phyloP scores from a whole-genome alignment of 2,329 filamentous ascomycete genomes.

The Basipetospora chlamydospora region DNA sequence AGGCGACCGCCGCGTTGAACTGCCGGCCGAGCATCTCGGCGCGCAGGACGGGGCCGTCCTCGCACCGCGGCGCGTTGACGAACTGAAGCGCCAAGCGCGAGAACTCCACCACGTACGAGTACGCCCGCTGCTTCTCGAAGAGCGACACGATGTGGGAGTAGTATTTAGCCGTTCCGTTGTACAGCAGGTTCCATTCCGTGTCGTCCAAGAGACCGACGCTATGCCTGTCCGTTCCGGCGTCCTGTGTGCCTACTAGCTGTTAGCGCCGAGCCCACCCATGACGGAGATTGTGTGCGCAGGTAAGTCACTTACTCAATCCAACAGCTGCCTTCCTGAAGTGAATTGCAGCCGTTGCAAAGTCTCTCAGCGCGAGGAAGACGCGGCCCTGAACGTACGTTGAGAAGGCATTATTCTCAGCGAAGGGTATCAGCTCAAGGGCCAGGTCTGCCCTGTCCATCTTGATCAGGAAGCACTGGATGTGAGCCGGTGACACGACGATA shows the following conservation, averaged over 20 bases:
- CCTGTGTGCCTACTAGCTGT: conserved; percentile 25
- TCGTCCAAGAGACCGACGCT: conserved; percentile 58
- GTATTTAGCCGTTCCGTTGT: conserved; percentile 67
- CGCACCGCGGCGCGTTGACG: conserved; percentile 9
- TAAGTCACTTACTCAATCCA: conserved; percentile 54
- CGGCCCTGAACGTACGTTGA: conserved; percentile 76
- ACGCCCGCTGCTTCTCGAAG: conserved; percentile 64
- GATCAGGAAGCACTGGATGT: conserved; percentile 48
- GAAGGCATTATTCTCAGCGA: conserved; percentile 43
- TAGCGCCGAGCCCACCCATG: not conserved
- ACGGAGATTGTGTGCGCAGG: too few species aligned
- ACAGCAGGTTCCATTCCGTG: conserved; percentile 53
- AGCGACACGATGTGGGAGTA: conserved; percentile 74
- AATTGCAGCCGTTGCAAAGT: conserved; percentile 57
- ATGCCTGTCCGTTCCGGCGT: conserved; percentile 33
- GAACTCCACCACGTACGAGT: conserved; percentile 75
- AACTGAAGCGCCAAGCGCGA: conserved; percentile 61
- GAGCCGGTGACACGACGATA: conserved; percentile 45
- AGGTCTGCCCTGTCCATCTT: conserved; percentile 45
- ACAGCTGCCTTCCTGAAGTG: conserved; percentile 75
- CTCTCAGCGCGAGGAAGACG: conserved; percentile 56
- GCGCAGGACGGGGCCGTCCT: conserved; percentile 28
- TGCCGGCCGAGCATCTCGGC: conserved; percentile 68
- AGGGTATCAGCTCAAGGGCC: conserved; percentile 40
- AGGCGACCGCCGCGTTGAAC: conserved; percentile 69